Percentiles rank a stretch among this genome's conserved stretches.
Conservation (phyloP, 2,329 filamentous ascomycete species). For the Venturia carpophila region DNA sequence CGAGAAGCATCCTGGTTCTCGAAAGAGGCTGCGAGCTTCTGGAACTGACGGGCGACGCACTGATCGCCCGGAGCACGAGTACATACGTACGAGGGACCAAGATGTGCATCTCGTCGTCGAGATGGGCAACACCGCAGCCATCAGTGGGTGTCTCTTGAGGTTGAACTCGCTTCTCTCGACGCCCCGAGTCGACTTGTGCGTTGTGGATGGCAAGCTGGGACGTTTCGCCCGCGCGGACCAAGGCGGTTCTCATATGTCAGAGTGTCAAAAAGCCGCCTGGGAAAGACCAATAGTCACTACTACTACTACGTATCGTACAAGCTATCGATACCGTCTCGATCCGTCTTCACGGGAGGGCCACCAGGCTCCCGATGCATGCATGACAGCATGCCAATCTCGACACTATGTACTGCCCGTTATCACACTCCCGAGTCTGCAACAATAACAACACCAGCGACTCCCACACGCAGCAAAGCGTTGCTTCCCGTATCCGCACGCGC, state of each 20-base stretch:
- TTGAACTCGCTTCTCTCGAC: too few relatives aligned
- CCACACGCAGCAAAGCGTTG: not conserved
- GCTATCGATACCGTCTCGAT: not conserved
- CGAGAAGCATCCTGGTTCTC: too few relatives aligned
- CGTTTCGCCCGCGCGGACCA: not conserved
- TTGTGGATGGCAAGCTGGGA: not conserved
- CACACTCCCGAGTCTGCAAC: not conserved
- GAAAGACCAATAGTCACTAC: too few relatives aligned
- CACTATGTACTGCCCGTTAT: not conserved
- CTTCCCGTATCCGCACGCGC: not conserved
- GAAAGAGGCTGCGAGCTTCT: not conserved
- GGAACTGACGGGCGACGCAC: not conserved
- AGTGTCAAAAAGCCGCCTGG: not conserved
- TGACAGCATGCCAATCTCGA: not conserved
- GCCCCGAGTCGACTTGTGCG: too few relatives aligned
- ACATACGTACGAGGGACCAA: too few relatives aligned
- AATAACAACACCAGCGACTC: not conserved
- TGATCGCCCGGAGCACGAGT: not conserved
- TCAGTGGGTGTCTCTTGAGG: too few relatives aligned
- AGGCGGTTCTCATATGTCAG: not conserved
- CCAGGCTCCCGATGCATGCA: not conserved
- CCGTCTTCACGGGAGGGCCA: not conserved
- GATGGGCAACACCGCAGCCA: not conserved
- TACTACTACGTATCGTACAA: too few relatives aligned
- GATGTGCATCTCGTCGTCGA: not conserved